Conservation (phyloP, 257 asterid species). For the Penstemon barbatus region DNA sequence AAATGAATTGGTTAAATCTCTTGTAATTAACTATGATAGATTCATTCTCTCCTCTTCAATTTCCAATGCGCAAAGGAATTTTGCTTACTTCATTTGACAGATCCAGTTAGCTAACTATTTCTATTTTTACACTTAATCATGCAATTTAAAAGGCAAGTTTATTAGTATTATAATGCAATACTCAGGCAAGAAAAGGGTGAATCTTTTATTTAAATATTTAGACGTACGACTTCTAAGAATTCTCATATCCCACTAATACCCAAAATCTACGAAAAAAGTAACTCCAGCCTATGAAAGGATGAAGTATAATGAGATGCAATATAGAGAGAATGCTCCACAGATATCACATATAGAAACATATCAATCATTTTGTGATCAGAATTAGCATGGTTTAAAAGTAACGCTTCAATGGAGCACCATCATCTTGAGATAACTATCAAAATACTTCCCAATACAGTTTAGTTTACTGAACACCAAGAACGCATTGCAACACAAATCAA, state of each 20-base stretch:
- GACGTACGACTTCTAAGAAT: no score
- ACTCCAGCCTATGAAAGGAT: no score
- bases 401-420: slow-evolving; percentile 18
- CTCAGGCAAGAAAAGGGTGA: no score
- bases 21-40: neutral
- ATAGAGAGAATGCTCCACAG: slow-evolving; percentile 18
- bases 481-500: neutral
- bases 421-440: neutral
- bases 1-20: neutral
- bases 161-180: no score
- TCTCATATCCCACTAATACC: no score
- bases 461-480: neutral
- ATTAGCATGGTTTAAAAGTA: neutral
- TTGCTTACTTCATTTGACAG: neutral
- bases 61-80: no score
- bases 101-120: neutral
- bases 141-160: no score
- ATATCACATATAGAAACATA: neutral
- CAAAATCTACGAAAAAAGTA: no score
- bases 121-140: no score
- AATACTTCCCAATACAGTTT: neutral
- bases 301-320: no score
- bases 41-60: no score
- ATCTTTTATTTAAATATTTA: no score
- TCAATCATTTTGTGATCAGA: neutral